Evolutionary conservation across 768 basidiomycete species (phyloP), one percentile per base, ranked within the genome.

Genomic region (Steccherinum ochraceum): DNA sequence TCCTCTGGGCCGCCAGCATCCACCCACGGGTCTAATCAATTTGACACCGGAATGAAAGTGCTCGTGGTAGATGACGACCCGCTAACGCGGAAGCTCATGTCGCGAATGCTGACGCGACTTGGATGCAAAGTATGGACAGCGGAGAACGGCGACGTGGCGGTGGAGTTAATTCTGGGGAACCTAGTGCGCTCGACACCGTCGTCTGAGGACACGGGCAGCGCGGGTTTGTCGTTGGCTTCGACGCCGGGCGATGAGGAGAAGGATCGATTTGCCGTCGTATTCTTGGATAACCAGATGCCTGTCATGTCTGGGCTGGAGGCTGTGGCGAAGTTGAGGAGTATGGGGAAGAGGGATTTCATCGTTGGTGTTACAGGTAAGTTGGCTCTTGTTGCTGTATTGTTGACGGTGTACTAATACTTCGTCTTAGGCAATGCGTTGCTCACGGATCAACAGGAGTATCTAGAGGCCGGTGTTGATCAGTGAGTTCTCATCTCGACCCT

Each of bases 31-130:
- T 35, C 48, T 44, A 54, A 21, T 23, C 12, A 12, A 45, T 66
- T 81, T 40, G 79, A 81, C 48, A 65, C 72, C 4, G 77, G 74
- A 5, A 62, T 90, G 57, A 73, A 74, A 12, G 87, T 88, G 43
- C 72, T 91, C 18, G 87, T 92, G 2, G 90, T 92, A 0, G 90
- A 92, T 58, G 89, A 93, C 60, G 92, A 94, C 64, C 67, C 75
- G 11, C 65, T 93, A 49, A 93, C 92, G 47, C 78, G 91, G 46
- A 82, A 77, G 46, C 69, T 93, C 53, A 92, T 93, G 91, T 77
- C 74, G 53, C 76, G 89, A 20, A 79, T 90, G 65, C 71, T 93
- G 40, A 77, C 78, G n/a, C 75, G 89, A 27, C 71, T 93, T 1
- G 89, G 91, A 1, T 92, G 89, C 64, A 65, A 66, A 24, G 89